phyloP scores from a whole-genome alignment of 257 asterid genomes.

The Solanum ossicruentum region DNA sequence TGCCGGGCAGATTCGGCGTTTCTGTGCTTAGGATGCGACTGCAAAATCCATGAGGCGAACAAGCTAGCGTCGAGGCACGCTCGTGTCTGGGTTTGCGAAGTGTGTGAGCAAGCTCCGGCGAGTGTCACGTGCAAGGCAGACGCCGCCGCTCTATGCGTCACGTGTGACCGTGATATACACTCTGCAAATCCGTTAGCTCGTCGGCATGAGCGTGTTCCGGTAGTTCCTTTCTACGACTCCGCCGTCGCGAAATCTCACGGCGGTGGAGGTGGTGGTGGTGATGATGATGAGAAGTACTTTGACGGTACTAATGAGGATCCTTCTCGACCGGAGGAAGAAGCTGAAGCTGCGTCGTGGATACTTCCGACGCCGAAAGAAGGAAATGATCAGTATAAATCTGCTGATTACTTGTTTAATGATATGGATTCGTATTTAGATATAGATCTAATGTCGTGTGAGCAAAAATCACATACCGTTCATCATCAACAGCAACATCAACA shows the following conservation, averaged over 20 bases:
- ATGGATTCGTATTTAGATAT: conserved; percentile 62
- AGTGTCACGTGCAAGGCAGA: conserved; percentile 51
- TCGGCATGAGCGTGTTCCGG: conserved; percentile 49
- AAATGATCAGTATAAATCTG: conserved; percentile 26
- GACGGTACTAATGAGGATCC: background rate
- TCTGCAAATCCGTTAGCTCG: conserved; percentile 53
- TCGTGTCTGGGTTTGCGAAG: conserved; percentile 43
- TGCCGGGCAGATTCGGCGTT: conserved; percentile 12
- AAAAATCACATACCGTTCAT: conserved; percentile 16
- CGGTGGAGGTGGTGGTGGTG: background rate
- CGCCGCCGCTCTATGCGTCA: conserved; percentile 44
- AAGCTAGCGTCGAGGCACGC: conserved; percentile 6
- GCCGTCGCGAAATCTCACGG: background rate
- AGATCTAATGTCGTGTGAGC: conserved; percentile 30
- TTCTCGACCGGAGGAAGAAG: conserved; percentile 13
- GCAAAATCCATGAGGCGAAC: conserved; percentile 5
- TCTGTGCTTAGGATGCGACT: conserved; percentile 3
- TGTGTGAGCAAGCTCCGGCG: conserved; percentile 54
- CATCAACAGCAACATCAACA: background rate
- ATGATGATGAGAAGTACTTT: background rate
- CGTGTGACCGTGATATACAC: conserved; percentile 55
- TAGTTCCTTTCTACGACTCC: conserved; percentile 8
- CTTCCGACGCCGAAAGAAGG: conserved; percentile 25
- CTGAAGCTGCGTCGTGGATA: conserved; percentile 24
- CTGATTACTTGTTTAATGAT: conserved; percentile 38